Conservation (phyloP, 148 eudicot species). For the Spergularia marina region DNA sequence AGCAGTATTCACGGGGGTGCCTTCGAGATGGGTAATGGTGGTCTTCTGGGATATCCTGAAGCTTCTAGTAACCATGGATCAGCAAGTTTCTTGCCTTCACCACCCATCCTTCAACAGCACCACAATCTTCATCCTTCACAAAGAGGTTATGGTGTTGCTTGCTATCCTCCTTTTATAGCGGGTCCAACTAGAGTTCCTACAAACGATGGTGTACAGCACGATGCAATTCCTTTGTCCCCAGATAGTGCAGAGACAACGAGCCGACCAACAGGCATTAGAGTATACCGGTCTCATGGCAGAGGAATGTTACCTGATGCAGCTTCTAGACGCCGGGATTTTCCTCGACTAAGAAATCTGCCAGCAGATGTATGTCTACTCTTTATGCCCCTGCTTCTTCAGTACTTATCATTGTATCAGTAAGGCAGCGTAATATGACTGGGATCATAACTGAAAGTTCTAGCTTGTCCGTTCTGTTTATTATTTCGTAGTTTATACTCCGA, state of each 20-base stretch:
- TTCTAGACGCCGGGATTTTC: constrained; percentile 64
- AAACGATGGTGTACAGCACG: constrained; percentile 38
- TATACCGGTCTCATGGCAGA: constrained; percentile 64
- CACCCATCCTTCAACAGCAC: constrained; percentile 56
- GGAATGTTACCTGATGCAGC: constrained; percentile 43
- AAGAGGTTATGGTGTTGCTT: constrained; percentile 50
- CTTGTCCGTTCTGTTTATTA: not conserved
- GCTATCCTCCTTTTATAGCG: constrained; percentile 53
- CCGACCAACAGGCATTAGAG: constrained; percentile 57
- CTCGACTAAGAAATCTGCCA: constrained; percentile 63
- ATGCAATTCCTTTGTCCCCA: constrained; percentile 33
- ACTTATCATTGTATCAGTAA: not conserved
- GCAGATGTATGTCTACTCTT: constrained; percentile 57
- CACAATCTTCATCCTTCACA: constrained; percentile 53
- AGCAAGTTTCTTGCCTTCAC: constrained; percentile 48
- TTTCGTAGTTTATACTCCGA: not conserved
- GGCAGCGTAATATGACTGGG: not conserved
- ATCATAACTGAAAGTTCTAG: not conserved
- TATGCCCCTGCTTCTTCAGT: not conserved
- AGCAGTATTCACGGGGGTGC: constrained; percentile 41
- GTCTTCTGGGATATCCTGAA: constrained; percentile 55
- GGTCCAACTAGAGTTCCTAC: constrained; percentile 47
- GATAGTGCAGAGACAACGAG: constrained; percentile 44
- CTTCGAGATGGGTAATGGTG: constrained; percentile 46
- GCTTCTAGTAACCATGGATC: constrained; percentile 43